A percentile compares a stretch with the other conserved stretches of the same genome.
These are phyloP conservation scores for Butyriboletus loyo DNA, from an alignment of 768 basidiomycete genomes.

Conservation along the genomic window DNA sequence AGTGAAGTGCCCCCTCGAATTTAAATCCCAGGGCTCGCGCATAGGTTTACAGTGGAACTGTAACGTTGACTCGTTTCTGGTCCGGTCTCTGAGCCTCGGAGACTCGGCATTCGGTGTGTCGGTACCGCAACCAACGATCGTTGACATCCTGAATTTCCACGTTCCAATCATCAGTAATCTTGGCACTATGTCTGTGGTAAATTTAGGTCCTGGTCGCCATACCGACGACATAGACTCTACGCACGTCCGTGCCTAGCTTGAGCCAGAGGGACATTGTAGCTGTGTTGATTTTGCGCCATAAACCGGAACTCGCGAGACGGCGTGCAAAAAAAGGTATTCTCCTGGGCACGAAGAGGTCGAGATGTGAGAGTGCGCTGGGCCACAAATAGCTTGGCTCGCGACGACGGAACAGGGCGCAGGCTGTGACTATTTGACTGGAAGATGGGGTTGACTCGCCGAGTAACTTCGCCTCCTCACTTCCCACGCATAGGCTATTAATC, in stretches of 20 bases:
- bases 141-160: not conserved
- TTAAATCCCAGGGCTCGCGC: conserved; percentile 4
- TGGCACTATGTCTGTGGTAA: not conserved
- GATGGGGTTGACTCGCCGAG: not conserved
- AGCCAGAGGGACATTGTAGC: not conserved
- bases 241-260: no score
- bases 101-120: not conserved
- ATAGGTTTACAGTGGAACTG: conserved; percentile 2
- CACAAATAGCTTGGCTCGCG: not conserved
- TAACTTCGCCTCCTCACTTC: not conserved
- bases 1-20: not conserved
- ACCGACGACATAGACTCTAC: not conserved
- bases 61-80: not conserved
- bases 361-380: not conserved
- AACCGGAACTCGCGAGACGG: no score
- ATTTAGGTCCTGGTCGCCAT: not conserved
- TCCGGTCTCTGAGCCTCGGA: not conserved
- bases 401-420: not conserved
- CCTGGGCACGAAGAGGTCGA: not conserved
- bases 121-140: not conserved
- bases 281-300: not conserved
- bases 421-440: not conserved
- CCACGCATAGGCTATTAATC: not conserved
- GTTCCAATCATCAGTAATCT: not conserved
- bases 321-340: not conserved